Base-by-base conservation (phyloP, 2,329 filamentous ascomycete genomes). In the Xylariaceae sp. region DNA sequence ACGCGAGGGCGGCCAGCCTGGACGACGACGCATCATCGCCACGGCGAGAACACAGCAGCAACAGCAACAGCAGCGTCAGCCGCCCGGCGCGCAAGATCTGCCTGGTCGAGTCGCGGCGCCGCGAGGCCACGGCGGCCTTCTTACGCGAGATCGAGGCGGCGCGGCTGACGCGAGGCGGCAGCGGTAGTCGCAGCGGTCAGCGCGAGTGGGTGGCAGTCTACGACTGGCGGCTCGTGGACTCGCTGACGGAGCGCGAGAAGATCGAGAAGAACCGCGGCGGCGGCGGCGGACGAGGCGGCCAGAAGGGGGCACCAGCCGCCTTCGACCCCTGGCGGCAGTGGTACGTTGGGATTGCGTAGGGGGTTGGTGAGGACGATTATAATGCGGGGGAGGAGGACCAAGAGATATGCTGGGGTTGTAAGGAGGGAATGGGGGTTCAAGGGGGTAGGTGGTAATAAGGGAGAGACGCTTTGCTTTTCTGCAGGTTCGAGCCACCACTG, bases 181-280 rank as follows among this genome's bases (percentile, higher is more conserved):
- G n/a, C n/a, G n/a, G n/a, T n/a, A 46, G 44, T 8, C 47, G 47
- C 3, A 44, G 48, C 3, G 54, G 55, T 4, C 42, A 44, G 18
- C 49, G 58, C 5, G 55, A 58, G 8, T 63, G 58, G 53, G 57
- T 68, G 2, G 53, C 55, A 5, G 55, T 69, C 2, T 67, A 66
- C 33, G 66, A 72, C 42, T 72, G 67, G 66, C 56, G 63, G 4
- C 47, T 69, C 5, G 37, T 72, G 29, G 53, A 59, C 19, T 55
- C 61, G 14, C 45, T 72, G 8, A 54, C 52, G 3, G 58, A 59
- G 21, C 37, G 56, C 27, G 67, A 72, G 35, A 8, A n/a, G n/a
- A n/a, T n/a, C n/a, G n/a, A n/a, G n/a, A n/a, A n/a, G n/a, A n/a
- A n/a, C n/a, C n/a, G n/a, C n/a, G n/a, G n/a, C n/a, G n/a, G n/a